Evolutionary conservation across 2,329 filamentous ascomycete genomes (phyloP).

Genomic region (Colletotrichum tropicicola): DNA sequence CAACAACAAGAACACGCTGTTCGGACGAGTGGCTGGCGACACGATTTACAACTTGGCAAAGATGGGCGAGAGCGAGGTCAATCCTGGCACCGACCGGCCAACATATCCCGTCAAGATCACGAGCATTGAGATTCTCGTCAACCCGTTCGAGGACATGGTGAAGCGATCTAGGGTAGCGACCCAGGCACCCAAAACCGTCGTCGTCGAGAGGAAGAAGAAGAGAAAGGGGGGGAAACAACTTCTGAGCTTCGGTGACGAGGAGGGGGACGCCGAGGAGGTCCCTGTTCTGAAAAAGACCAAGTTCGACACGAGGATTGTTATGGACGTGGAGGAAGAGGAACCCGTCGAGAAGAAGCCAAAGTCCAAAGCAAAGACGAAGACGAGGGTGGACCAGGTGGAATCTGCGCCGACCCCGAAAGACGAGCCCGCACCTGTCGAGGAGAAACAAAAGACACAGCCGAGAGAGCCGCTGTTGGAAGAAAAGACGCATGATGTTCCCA

Average conservation of each 20-base stretch:
- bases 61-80: constrained; percentile 88
- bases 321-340: constrained; percentile 59
- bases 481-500: constrained; percentile 2
- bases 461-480: constrained; percentile 29
- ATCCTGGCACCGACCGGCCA: constrained; percentile 81
- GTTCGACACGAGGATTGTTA: constrained; percentile 80
- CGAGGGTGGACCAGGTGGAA: constrained; percentile 35
- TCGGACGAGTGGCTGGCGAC: constrained; percentile 90
- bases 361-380: constrained; percentile 41
- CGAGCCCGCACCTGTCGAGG: constrained; percentile 1
- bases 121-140: constrained; percentile 78
- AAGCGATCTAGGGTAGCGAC: constrained; percentile 69
- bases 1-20: constrained; percentile 90
- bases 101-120: constrained; percentile 86
- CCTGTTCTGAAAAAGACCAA: constrained; percentile 79
- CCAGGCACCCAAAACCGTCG: constrained; percentile 53
- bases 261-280: constrained; percentile 64
- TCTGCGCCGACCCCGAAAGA: neutral
- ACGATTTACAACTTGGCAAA: constrained; percentile 96
- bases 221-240: constrained; percentile 79
- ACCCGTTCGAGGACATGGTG: constrained; percentile 85
- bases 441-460: constrained; percentile 35
- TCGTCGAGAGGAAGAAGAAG: constrained; percentile 69
- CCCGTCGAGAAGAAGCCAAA: constrained; percentile 39
- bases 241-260: constrained; percentile 80